Base-by-base conservation (phyloP, 768 basidiomycete genomes). In the Kwoniella mangroviensis region DNA sequence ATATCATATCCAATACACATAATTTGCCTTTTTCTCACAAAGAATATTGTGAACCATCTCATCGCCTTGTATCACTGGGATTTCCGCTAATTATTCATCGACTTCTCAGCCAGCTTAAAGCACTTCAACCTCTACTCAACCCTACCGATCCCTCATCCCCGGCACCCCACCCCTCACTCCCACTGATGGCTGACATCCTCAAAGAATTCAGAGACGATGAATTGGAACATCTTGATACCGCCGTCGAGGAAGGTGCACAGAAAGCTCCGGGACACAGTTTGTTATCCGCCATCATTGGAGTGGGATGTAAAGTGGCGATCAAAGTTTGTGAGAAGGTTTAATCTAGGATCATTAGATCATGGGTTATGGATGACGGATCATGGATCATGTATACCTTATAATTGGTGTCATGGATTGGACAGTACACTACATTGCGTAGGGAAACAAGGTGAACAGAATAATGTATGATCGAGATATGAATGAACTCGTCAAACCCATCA, bases 121-220 rank as follows among this genome's bases (percentile, higher is more conserved):
- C 90, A 58, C 68, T 73, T 63, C 67, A 73, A 60, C 74, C 80
- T 63, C 65, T 80, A 62, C 2, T 81, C 66, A 2, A 63, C 66
- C 52, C 73, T 45, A 3, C 17, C 42, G 54, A 56, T 26, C 34
- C 51, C 0, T 28, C 43, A 1, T 63, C 75, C 0, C 73, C 69
- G 15, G 84, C 86, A 2, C 85, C 88, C 40, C 92, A 96, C 79
- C 90, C 92, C 0, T 95, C 93, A 70, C 85, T 96, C 43, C 87
- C 89, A 1, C 83, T 94, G 28, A 84, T 97, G 67, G 88, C 86
- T 71, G 86, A 88, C 4, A 87, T 95, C 56, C 87, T 95, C 60
- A 85, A 84, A 61, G 95, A 97, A 81, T 91, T 98, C 80, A 86
- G 94, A 73, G 94, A 98, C 83, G 95, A 98, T 76, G 95, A 98